Base-by-base conservation (phyloP, 768 basidiomycete species). In the Lactifluus subvellereus region DNA sequence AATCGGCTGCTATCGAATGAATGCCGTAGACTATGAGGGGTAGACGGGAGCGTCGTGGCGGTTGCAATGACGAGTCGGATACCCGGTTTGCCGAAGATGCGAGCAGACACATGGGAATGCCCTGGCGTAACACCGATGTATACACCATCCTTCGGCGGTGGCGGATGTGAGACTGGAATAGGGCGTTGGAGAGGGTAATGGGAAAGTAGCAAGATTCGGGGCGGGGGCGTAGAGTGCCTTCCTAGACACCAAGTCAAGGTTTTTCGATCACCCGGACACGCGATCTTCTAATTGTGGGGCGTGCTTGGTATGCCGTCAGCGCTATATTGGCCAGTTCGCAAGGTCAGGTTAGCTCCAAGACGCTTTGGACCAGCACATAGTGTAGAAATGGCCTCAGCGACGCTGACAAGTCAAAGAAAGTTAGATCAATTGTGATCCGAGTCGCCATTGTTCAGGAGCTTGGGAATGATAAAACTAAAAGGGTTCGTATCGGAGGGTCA, bases 61-160 rank as follows among this genome's bases (percentile, higher is more conserved):
- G 64, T 6, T 35, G 22, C 16, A 55, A 13, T 32, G 38, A 54
- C 48, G 50, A 57, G 50, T 30, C 3, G 64, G 54, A 40, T 61
- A 60, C 13, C 61, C 59, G 4, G 42, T 62, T 20, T 66, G 66
- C 33, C n/a, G 20, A 13, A 58, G 40, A 13, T 61, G 62, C 57
- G 47, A 27, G 47, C 59, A 60, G 43, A 16, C 54, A 57, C 8
- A 18, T n/a, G 22, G 47, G 1, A 56, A 38, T 7, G 57, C 22
- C 14, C 47, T 11, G 52, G 10, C 18, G 33, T 40, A 30, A 18
- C 20, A 1, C 37, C 40, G 3, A 47, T 33, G 50, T 51, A 30
- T 10, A 32, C 37, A 33, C 64, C 45, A 69, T 84, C 82, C 66
- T 83, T 84, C 9, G 82, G 79, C 1, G 80, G 38, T 40, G 11